phyloP scores from a whole-genome alignment of 352 stramenopile genomes.

The Phytophthora pisi region DNA sequence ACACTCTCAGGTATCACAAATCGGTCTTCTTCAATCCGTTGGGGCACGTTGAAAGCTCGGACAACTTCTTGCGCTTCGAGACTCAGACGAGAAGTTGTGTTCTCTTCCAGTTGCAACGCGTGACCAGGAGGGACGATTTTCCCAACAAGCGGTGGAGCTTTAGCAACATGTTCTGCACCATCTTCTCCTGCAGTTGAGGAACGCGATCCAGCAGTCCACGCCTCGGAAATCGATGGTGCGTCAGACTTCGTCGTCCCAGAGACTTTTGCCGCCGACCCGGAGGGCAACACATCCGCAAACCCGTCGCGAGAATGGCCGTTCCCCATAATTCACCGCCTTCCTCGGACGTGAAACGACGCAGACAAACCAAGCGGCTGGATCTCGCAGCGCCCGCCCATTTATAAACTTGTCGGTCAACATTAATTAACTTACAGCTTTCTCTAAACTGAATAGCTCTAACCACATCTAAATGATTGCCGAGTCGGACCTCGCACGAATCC shows the following conservation, averaged over 20 bases:
- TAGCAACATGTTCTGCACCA: not conserved
- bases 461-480: conserved; percentile 24
- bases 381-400: conserved; percentile 11
- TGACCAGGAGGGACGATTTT: conserved; percentile 30
- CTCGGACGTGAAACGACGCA: conserved; percentile 16
- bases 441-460: not conserved
- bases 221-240: conserved; percentile 17
- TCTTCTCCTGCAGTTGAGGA: not conserved
- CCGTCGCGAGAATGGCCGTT: conserved; percentile 34
- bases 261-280: conserved; percentile 13
- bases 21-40: conserved; percentile 17
- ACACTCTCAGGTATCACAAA: conserved; percentile 66
- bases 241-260: conserved; percentile 10
- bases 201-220: conserved; percentile 15
- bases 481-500: conserved; percentile 36
- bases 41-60: conserved; percentile 9
- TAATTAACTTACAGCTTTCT: conserved; percentile 13
- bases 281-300: conserved; percentile 44
- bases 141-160: conserved; percentile 5
- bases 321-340: conserved; percentile 29
- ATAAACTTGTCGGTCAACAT: not conserved
- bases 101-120: conserved; percentile 26
- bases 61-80: conserved; percentile 9
- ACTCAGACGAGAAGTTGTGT: conserved; percentile 8
- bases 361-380: conserved; percentile 3